phyloP scores from a whole-genome alignment of 306 rosid species.

The Vicia faba region DNA sequence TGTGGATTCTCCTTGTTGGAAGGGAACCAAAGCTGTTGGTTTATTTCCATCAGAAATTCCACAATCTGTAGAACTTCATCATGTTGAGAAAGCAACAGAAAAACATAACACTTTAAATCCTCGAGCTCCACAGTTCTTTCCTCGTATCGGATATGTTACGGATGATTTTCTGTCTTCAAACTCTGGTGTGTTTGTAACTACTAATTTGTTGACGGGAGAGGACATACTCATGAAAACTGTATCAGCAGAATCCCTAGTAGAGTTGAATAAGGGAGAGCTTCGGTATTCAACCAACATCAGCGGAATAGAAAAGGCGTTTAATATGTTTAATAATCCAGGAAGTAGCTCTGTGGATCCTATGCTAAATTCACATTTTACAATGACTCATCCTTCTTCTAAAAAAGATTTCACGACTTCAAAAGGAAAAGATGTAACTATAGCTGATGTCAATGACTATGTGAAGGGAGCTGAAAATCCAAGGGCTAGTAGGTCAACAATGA shows the following conservation, averaged over 20 bases:
- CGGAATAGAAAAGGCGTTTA: conserved; percentile 38
- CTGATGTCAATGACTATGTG: conserved; percentile 29
- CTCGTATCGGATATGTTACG: conserved; percentile 40
- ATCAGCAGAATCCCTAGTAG: conserved; percentile 38
- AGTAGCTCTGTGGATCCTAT: conserved; percentile 32
- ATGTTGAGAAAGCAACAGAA: conserved; percentile 43
- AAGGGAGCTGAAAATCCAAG: conserved; percentile 37
- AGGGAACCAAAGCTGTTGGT: conserved; percentile 46
- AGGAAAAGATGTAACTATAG: conserved; percentile 26
- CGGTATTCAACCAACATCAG: conserved; percentile 35
- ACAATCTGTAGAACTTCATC: conserved; percentile 34
- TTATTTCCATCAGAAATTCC: conserved; percentile 42
- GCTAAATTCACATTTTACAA: conserved; percentile 30
- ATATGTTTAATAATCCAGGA: conserved; percentile 40
- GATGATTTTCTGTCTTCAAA: conserved; percentile 44
- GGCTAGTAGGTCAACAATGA: conserved; percentile 22
- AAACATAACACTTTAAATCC: conserved; percentile 60
- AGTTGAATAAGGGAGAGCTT: conserved; percentile 37
- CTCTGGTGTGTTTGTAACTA: conserved; percentile 38
- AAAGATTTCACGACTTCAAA: conserved; percentile 25
- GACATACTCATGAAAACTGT: conserved; percentile 29
- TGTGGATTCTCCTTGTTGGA: conserved; percentile 73
- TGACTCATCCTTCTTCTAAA: conserved; percentile 33
- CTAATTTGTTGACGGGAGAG: conserved; percentile 45
- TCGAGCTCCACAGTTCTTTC: conserved; percentile 63